Evolutionary conservation across 164 flowering plant species (phyloP).

Genomic region (Liquidambar formosana): DNA sequence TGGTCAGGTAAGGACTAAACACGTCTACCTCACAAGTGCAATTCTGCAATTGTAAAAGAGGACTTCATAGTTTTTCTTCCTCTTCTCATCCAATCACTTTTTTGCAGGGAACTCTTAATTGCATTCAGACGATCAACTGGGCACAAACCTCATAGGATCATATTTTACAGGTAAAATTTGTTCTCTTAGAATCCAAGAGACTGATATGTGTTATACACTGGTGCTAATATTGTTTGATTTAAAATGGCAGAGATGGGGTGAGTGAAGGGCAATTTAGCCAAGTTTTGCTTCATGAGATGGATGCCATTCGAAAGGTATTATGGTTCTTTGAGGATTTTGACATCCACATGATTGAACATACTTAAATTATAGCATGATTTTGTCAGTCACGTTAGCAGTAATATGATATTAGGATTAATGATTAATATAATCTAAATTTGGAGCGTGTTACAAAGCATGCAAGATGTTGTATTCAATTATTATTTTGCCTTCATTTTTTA

Average conservation of each 20-base stretch:
- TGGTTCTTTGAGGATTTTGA: background rate
- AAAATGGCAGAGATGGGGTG: slow-evolving; percentile 78
- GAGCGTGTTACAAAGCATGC: no score
- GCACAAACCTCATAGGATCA: slow-evolving; percentile 63
- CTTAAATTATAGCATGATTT: no score
- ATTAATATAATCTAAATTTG: no score
- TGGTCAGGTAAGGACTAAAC: slow-evolving; percentile 56
- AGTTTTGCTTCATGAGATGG: slow-evolving; percentile 59
- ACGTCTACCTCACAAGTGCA: background rate
- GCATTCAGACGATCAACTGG: slow-evolving; percentile 53
- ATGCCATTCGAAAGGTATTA: slow-evolving; percentile 54
- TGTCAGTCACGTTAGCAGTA: no score
- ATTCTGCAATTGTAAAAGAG: background rate
- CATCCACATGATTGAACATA: no score
- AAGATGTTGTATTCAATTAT: no score
- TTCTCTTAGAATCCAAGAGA: background rate
- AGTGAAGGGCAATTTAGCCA: slow-evolving; percentile 83
- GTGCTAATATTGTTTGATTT: background rate
- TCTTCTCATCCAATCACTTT: background rate
- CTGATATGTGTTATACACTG: background rate
- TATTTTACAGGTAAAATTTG: slow-evolving; percentile 53
- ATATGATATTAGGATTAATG: no score
- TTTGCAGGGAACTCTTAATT: slow-evolving; percentile 59
- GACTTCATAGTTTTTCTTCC: background rate
- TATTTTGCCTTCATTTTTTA: background rate